Conservation (phyloP, 495 filamentous ascomycete species). For the Durotheca rogersii region DNA sequence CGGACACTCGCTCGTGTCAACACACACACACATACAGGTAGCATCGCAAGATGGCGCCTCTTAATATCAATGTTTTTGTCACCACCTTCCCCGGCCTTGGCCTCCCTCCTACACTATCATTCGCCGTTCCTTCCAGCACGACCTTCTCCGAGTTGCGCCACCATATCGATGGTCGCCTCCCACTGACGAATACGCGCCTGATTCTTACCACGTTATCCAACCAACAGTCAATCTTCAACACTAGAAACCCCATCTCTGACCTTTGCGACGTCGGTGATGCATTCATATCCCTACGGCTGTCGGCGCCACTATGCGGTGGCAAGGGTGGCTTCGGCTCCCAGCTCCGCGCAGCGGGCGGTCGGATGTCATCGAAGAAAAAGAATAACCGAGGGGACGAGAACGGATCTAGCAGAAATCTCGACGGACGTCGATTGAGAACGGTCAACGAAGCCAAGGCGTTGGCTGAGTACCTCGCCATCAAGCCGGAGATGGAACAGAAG, state of each 20-base stretch:
- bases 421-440: slow-evolving; percentile 85
- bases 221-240: slow-evolving; percentile 58
- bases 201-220: slow-evolving; percentile 82
- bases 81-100: slow-evolving; percentile 80
- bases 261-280: slow-evolving; percentile 53
- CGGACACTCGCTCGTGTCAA: background rate
- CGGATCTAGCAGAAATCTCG: slow-evolving; percentile 87
- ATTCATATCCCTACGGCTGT: slow-evolving; percentile 79
- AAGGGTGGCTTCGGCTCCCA: slow-evolving; percentile 98
- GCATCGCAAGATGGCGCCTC: slow-evolving; percentile 42
- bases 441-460: slow-evolving; percentile 92
- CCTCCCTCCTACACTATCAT: slow-evolving; percentile 73
- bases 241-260: slow-evolving; percentile 51
- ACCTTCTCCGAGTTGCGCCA: slow-evolving; percentile 65
- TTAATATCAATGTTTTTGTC: slow-evolving; percentile 75
- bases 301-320: slow-evolving; percentile 74
- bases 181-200: slow-evolving; percentile 55
- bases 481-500: slow-evolving; percentile 93
- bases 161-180: slow-evolving; percentile 64
- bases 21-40: background rate
- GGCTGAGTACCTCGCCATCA: slow-evolving; percentile 91
- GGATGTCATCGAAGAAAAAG: slow-evolving; percentile 94
- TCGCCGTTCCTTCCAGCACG: slow-evolving; percentile 65
- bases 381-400: slow-evolving; percentile 79
- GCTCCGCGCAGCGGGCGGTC: slow-evolving; percentile 91